Conservation (phyloP, 176 grass and related monocot genomes). For the Musa acuminata region DNA sequence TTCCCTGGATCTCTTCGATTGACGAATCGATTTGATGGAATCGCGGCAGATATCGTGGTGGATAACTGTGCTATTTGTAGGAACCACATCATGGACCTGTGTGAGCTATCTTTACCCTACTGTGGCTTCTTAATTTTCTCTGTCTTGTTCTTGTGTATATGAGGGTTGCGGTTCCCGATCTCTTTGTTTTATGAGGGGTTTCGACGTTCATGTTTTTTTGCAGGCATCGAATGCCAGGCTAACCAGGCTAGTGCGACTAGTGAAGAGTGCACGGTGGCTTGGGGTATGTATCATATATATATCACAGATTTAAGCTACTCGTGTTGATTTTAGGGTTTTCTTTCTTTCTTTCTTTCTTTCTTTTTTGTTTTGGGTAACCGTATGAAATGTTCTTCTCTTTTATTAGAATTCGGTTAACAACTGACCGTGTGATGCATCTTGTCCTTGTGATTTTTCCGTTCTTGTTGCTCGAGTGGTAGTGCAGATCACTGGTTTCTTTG, state of each 20-base stretch:
- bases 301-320: not conserved
- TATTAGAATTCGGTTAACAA: not conserved
- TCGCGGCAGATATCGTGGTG: slow-evolving; percentile 75
- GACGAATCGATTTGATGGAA: not conserved
- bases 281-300: slow-evolving; percentile 44
- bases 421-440: not conserved
- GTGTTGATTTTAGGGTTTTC: no score
- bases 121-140: not conserved
- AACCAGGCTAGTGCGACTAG: slow-evolving; percentile 97
- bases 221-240: slow-evolving; percentile 99
- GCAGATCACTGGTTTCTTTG: no score
- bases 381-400: not conserved
- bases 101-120: slow-evolving; percentile 34
- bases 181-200: not conserved
- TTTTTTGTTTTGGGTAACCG: not conserved
- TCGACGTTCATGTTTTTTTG: slow-evolving; percentile 8
- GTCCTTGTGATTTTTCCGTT: not conserved
- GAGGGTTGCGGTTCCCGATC: slow-evolving; percentile 25
- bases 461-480: no score
- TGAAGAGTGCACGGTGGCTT: slow-evolving; percentile 97
- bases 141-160: not conserved
- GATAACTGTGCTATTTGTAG: slow-evolving; percentile 99
- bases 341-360: not conserved
- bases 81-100: slow-evolving; percentile 99
- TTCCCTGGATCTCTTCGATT: not conserved